Conservation (phyloP, 805 yeast genomes). For the Scheffersomyces amazonensis region DNA sequence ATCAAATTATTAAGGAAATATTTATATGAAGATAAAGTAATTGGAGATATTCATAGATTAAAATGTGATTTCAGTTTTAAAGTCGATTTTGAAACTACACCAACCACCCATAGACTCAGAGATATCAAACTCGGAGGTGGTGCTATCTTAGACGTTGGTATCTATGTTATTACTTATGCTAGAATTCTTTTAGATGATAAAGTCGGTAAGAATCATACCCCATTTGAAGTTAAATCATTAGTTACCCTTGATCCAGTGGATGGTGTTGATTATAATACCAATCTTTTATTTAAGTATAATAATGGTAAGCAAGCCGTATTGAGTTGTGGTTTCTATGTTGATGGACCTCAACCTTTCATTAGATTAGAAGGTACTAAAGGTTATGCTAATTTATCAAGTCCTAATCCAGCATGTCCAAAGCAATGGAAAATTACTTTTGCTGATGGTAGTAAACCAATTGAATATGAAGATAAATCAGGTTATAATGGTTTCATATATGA, state of each 20-base stretch:
- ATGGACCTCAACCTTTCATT: slow-evolving; percentile 26
- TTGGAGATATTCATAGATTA: slow-evolving; percentile 48
- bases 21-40: slow-evolving; percentile 35
- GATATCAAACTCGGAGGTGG: slow-evolving; percentile 54
- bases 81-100: slow-evolving; percentile 28
- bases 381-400: slow-evolving; percentile 24
- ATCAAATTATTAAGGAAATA: slow-evolving; percentile 29
- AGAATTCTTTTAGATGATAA: slow-evolving; percentile 36
- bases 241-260: slow-evolving; percentile 32
- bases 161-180: slow-evolving; percentile 48
- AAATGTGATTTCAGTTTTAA: slow-evolving; percentile 41
- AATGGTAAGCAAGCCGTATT: slow-evolving; percentile 41
- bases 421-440: slow-evolving; percentile 29
- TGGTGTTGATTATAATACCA: slow-evolving; percentile 41
- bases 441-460: slow-evolving; percentile 21
- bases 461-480: slow-evolving; percentile 31
- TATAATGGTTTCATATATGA: slow-evolving; percentile 53
- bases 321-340: slow-evolving; percentile 23
- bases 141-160: slow-evolving; percentile 53
- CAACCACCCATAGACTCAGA: slow-evolving; percentile 33
- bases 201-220: slow-evolving; percentile 24
- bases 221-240: slow-evolving; percentile 26
- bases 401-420: slow-evolving; percentile 31
- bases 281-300: slow-evolving; percentile 35
- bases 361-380: slow-evolving; percentile 35